Evolutionary conservation across 192 early-diverging fungal species (phyloP).

Genomic region (Coemansia sp.): DNA sequence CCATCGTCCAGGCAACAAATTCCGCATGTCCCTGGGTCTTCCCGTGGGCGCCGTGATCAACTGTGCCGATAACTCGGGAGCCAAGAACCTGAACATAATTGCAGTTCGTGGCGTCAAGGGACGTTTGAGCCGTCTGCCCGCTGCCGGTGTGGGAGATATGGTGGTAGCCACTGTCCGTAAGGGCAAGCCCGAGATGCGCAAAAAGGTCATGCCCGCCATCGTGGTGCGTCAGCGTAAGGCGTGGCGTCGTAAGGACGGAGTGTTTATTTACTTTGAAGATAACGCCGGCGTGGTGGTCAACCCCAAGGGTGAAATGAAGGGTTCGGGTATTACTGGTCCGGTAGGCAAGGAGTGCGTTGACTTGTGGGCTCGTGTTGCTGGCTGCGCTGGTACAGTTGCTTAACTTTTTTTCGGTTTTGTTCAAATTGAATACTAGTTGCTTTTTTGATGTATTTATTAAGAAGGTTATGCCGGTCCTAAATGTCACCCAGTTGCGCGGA

Average conservation of each 20-base stretch:
- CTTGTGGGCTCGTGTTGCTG: conserved; percentile 99
- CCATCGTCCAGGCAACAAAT: conserved; percentile 82
- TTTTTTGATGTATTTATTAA: conserved; percentile 8
- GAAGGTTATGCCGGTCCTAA: neutral
- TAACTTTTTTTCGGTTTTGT: conserved; percentile 40
- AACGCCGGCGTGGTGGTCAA: conserved; percentile 99
- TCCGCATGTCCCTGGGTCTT: conserved; percentile 99
- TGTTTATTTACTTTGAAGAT: conserved; percentile 99
- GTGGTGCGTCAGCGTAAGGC: conserved; percentile 99
- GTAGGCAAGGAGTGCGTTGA: conserved; percentile 99
- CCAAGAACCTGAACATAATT: conserved; percentile 99
- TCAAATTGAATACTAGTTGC: conserved; percentile 14
- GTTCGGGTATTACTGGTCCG: conserved; percentile 99
- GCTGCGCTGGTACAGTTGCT: conserved; percentile 78
- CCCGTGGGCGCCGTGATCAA: conserved; percentile 96
- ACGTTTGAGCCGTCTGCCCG: conserved; percentile 95
- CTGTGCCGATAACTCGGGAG: conserved; percentile 99
- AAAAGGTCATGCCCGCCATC: conserved; percentile 99
- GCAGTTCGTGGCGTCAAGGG: conserved; percentile 94
- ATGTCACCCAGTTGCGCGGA: conserved; percentile 31
- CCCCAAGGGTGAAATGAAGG: conserved; percentile 99
- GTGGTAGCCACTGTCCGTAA: conserved; percentile 99
- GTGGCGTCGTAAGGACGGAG: conserved; percentile 98
- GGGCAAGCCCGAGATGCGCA: conserved; percentile 99
- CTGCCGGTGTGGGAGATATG: conserved; percentile 99